These are phyloP conservation scores for Rhododendron williamsianum DNA, from an alignment of 148 eudicot species.

Conservation along the genomic window DNA sequence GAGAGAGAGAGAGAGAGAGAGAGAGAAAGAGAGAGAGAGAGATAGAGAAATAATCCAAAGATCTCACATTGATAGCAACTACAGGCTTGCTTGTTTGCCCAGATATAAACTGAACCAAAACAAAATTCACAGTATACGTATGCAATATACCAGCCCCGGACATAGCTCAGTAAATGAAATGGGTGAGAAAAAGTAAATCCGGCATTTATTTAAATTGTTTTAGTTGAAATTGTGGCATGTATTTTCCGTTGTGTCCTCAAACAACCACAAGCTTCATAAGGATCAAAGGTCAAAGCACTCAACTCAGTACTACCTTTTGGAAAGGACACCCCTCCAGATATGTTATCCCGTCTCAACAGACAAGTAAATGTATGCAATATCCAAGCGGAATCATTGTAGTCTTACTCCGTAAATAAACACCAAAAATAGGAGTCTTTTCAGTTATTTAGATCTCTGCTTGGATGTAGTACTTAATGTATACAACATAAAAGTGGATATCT, in stretches of 20 bases:
- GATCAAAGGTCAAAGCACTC: neutral
- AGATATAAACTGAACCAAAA: neutral
- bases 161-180: neutral
- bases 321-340: no score
- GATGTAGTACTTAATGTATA: neutral
- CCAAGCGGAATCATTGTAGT: neutral
- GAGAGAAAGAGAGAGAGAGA: neutral
- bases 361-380: neutral
- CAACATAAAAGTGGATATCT: neutral
- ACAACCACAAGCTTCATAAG: neutral
- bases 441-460: no score
- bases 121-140: neutral
- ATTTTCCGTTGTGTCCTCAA: neutral
- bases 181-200: neutral
- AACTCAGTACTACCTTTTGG: neutral
- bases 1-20: neutral
- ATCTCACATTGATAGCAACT: neutral
- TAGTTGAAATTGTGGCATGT: neutral
- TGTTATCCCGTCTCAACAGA: neutral
- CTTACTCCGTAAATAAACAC: no score
- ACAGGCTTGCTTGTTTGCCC: neutral
- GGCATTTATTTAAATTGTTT: neutral
- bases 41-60: neutral
- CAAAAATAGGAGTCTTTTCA: no score
- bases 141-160: neutral